Base-by-base conservation (phyloP, 78 protist genomes). In the Dictyostelium firmibasis region DNA sequence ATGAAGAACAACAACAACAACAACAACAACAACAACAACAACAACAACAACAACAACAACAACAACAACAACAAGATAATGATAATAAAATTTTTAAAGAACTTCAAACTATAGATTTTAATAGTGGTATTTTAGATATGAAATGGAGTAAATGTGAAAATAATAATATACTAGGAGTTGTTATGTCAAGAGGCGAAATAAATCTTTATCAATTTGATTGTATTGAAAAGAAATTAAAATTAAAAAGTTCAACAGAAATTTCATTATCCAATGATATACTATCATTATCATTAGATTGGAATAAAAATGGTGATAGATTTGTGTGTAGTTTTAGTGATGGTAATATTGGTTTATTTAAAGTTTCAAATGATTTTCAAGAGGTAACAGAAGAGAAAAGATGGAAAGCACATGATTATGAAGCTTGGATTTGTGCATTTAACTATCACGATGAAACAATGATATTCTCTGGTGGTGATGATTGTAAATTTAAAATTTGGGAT, bases 381-480 rank as follows among this genome's bases (percentile, higher is more conserved):
- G 77, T 70, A 0, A 25, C 23, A 8, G 38, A 16, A 33, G 25
- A 33, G 8, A 29, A 29, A 72, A 23, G 76, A 13, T 96, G 96
- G 96, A 91, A 75, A 23, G 97, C 96, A 18, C 97, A 93, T 36
- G 97, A 87, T 13, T 96, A 75, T 57, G 97, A 96, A 72, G 93
- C 95, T 5, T 96, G 97, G 97, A 96, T 96, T 2, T 79, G 84
- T 36, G 97, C 97, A 14, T 96, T 76, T 47, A 44, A 96, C 50
- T 87, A 87, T 67, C 96, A 92, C 20, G 20, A 96, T 10, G 64
- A 41, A 25, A 31, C 43, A 1, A 23, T 83, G 0, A 13, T 96
- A n/a, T 93, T 85, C 36, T 83, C 97, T 3, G 97, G 97, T 29
- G 96, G 94, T 38, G 97, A 96, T 64, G 97, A 96, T 47, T 86